Conservation (phyloP, 768 basidiomycete species). For the Mycena galopus region DNA sequence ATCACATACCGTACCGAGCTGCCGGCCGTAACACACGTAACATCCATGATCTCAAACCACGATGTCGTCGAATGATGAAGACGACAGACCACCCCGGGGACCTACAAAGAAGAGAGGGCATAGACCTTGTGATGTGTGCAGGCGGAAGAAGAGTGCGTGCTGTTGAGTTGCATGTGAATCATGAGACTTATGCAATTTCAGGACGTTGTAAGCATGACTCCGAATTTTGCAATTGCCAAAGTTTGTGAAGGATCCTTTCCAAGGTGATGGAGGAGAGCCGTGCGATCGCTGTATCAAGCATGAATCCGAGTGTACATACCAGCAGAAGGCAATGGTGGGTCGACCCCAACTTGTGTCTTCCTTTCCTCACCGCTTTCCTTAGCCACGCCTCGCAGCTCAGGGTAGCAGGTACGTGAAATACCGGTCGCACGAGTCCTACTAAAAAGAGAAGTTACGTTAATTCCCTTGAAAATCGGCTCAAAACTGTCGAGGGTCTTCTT, state of each 20-base stretch:
- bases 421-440: background rate
- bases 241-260: background rate
- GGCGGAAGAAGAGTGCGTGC: slow-evolving; percentile 68
- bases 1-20: background rate
- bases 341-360: slow-evolving; percentile 46
- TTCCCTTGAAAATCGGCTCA: slow-evolving; percentile 24
- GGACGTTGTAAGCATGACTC: slow-evolving; percentile 22
- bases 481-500: slow-evolving; percentile 20
- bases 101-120: slow-evolving; percentile 65
- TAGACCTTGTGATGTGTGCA: slow-evolving; percentile 72
- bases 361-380: background rate
- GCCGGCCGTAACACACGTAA: background rate
- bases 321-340: slow-evolving; percentile 51
- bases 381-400: background rate
- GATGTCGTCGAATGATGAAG: slow-evolving; percentile 62
- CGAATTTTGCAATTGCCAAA: too few species aligned
- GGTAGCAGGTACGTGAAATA: background rate
- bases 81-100: slow-evolving; percentile 45
- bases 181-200: background rate
- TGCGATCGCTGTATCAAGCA: slow-evolving; percentile 61
- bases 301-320: slow-evolving; percentile 58
- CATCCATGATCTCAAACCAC: slow-evolving; percentile 7
- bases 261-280: slow-evolving; percentile 63
- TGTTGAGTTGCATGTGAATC: background rate
- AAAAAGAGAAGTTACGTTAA: slow-evolving; percentile 14